phyloP scores from a whole-genome alignment of 345 rosid genomes.

The Lepidium aucheri region DNA sequence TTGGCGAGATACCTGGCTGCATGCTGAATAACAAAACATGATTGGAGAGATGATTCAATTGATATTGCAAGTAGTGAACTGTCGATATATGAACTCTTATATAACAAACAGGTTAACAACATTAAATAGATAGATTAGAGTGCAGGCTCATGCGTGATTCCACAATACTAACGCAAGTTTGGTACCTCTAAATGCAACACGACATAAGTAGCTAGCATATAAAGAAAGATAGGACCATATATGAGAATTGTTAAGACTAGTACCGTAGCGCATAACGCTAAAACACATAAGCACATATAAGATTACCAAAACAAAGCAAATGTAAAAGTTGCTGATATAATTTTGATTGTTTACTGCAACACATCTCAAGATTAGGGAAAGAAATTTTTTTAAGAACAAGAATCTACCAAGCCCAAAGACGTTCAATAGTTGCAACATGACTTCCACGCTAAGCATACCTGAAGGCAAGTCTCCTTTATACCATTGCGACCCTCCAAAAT shows the following conservation, averaged over 20 bases:
- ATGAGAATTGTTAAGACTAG: background rate
- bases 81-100: constrained; percentile 4
- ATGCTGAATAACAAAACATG: constrained; percentile 48
- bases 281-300: background rate
- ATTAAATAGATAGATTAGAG: background rate
- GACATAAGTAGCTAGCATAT: constrained; percentile 2
- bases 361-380: background rate
- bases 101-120: background rate
- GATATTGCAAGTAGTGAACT: background rate
- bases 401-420: background rate
- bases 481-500: constrained; percentile 99
- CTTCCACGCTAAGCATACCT: constrained; percentile 44
- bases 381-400: background rate
- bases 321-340: background rate
- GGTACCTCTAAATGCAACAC: constrained; percentile 2
- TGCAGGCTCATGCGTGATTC: constrained; percentile 9
- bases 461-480: constrained; percentile 97
- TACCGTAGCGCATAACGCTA: background rate
- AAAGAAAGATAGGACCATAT: constrained; percentile 11
- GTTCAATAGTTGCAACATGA: background rate
- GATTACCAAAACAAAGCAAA: background rate
- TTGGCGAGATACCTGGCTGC: constrained; percentile 98
- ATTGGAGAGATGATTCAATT: constrained; percentile 6
- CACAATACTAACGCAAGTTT: background rate
- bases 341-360: background rate